Evolutionary conservation across 345 rosid genomes (phyloP), one percentile per base, ranked within the genome.

Genomic region (Salix viminalis): DNA sequence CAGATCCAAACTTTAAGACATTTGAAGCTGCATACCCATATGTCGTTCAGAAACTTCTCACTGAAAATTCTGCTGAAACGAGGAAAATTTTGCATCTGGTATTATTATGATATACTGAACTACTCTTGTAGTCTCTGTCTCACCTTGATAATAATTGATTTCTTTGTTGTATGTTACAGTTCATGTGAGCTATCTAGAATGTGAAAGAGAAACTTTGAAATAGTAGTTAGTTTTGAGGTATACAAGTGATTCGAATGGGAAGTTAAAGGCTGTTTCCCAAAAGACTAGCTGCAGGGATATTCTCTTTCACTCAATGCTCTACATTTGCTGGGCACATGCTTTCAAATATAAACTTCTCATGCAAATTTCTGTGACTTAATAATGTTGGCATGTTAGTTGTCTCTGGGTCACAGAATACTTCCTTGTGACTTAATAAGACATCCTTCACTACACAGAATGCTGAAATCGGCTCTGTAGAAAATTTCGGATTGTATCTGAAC

Each of bases 21-120:
- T 95, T 95, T 81, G 93, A 93, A 75, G 96, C 94, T 78, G 97
- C 97, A 76, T 93, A 95, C 83, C 99, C 97, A 65, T 95, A 80
- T 73, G 99, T 95, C 76, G 91, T 89, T 76, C 87, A 82, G 82
- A 91, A 95, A 77, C 91, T 95, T 72, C 91, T 95, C 82, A 89
- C 91, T 36, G 97, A 91, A 79, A 92, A 91, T 83, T 88, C 96
- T 37, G 82, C 83, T 19, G 90, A 84, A 79, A 84, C 91, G 42
- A 87, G 89, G 85, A 90, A 85, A 83, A 91, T 93, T 79, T 87
- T 95, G 60, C 87, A 95, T 82, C 90, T 96, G 91, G 97, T 91
- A 90, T 67, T 64, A 46, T 46, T 46, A 46, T 46, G 50, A 46
- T 9, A 13, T 14, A 46, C 50, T 54, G 71, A 48, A 42, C 15